Evolutionary conservation across 352 stramenopile species (phyloP), one percentile per base, ranked within the genome.

Genomic region (Pythium myriotylum): DNA sequence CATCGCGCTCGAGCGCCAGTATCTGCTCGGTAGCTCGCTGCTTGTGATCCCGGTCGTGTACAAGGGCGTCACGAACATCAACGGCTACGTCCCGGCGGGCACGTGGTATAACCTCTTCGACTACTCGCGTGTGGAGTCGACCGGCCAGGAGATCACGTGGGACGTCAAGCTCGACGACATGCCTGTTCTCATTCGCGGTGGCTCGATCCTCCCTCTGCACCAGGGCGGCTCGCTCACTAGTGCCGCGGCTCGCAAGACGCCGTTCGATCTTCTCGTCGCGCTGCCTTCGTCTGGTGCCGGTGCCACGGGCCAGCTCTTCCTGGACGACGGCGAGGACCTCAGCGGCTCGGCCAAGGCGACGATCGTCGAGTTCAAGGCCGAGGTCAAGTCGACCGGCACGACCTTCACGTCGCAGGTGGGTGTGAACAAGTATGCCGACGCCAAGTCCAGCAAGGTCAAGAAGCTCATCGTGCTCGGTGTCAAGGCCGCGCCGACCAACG

Each of bases 21-120:
- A 88, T 62, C 56, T 89, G 46, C 46, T 81, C 27, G 79, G 79
- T 45, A 47, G 45, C 26, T 59, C 62, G 48, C 43, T 88, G 48
- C 58, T 88, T 10, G 58, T 84, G 22, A 69, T 75, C 10, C 77
- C 85, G 0, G 86, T 92, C 22, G 55, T 92, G 29, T 61, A 73
- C 33, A 16, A 91, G 41, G 69, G 74, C 1, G 81, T 71, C 0
- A 88, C 70, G 1, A 60, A 54, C 0, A 66, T 85, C 6, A 80
- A 62, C 6, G 78, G 74, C 4, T 86, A 86, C 62, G 67, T 76
- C 8, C 78, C 75, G 0, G 26, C 53, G 0, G 78, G 76, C 7
- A 61, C 69, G 26, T 91, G 81, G 78, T 91, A 81, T 61, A 68
- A 86, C 54, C 56, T 88, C 24, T 88, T 88, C 27, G 64, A 78